Percentiles rank a stretch among this genome's conserved stretches.
These are phyloP conservation scores for Euphorbia tirucalli DNA, from an alignment of 345 rosid genomes.

Conservation along the genomic window DNA sequence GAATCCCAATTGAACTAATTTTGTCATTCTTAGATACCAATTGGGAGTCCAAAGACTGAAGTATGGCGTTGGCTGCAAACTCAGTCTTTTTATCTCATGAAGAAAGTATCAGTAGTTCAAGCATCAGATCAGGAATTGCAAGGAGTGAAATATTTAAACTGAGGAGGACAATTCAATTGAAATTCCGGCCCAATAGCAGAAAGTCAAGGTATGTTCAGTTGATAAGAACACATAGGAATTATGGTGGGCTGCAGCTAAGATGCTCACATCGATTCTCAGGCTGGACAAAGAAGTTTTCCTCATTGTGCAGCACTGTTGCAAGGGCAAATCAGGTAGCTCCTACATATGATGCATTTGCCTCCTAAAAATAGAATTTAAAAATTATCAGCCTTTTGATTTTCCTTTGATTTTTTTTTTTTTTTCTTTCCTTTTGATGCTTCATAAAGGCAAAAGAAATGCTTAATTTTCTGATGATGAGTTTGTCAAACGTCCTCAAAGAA, in stretches of 20 bases:
- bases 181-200: conserved; percentile 32
- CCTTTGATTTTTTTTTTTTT: conserved; percentile 2
- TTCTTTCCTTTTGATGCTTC: not conserved
- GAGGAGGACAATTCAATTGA: conserved; percentile 38
- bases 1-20: not conserved
- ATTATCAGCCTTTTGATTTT: not conserved
- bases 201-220: conserved; percentile 28
- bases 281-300: conserved; percentile 39
- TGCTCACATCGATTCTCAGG: conserved; percentile 34
- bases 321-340: conserved; percentile 37
- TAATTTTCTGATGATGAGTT: conserved; percentile 34
- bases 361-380: too few relatives aligned
- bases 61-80: conserved; percentile 58
- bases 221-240: conserved; percentile 22
- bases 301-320: conserved; percentile 15
- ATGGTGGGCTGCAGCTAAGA: conserved; percentile 21
- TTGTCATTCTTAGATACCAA: conserved; percentile 27
- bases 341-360: not conserved
- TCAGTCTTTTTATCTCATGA: conserved; percentile 42
- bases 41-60: conserved; percentile 30
- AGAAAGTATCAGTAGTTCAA: conserved; percentile 35
- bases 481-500: conserved; percentile 36
- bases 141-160: conserved; percentile 25
- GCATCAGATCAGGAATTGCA: conserved; percentile 28
- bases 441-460: conserved; percentile 36